phyloP scores from a whole-genome alignment of 2,329 filamentous ascomycete genomes.

The Aspergillus arachidicola region DNA sequence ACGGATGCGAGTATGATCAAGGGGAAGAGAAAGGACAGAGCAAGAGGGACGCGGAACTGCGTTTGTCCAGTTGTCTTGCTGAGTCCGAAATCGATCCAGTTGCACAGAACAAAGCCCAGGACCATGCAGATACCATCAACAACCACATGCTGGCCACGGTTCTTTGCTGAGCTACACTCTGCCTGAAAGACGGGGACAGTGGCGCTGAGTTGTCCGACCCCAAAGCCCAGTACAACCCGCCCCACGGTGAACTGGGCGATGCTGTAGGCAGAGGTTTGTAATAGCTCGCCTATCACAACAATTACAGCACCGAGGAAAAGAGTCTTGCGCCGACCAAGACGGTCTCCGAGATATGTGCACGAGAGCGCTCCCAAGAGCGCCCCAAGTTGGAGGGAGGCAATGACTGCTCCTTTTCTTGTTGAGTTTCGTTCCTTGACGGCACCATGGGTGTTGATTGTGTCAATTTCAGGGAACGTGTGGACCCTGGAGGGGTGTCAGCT shows the following conservation, averaged over 20 bases:
- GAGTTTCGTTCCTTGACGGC: slow-evolving; percentile 21
- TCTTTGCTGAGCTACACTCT: slow-evolving; percentile 51
- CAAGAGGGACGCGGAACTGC: slow-evolving; percentile 57
- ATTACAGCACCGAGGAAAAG: slow-evolving; percentile 48
- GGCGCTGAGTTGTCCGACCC: slow-evolving; percentile 51
- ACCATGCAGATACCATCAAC: slow-evolving; percentile 50
- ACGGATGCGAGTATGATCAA: slow-evolving; percentile 51
- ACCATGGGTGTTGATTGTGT: slow-evolving; percentile 44
- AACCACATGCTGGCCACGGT: slow-evolving; percentile 52
- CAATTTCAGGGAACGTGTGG: slow-evolving; percentile 56
- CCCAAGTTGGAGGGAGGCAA: slow-evolving; percentile 26
- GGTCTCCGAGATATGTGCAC: slow-evolving; percentile 40
- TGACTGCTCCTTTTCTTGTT: slow-evolving; percentile 30
- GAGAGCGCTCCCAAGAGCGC: slow-evolving; percentile 25
- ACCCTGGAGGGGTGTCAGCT: slow-evolving; percentile 32
- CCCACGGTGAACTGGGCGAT: slow-evolving; percentile 52
- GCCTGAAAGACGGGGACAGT: slow-evolving; percentile 54
- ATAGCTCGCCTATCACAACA: slow-evolving; percentile 26
- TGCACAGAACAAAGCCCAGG: slow-evolving; percentile 27
- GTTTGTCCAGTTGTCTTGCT: slow-evolving; percentile 46
- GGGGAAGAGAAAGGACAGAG: slow-evolving; percentile 57
- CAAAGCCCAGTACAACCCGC: slow-evolving; percentile 53
- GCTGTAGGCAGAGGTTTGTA: slow-evolving; percentile 49
- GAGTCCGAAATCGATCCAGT: slow-evolving; percentile 55
- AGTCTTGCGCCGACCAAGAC: slow-evolving; percentile 50